Conservation (phyloP, 495 filamentous ascomycete species). For the Neurospora sp. region DNA sequence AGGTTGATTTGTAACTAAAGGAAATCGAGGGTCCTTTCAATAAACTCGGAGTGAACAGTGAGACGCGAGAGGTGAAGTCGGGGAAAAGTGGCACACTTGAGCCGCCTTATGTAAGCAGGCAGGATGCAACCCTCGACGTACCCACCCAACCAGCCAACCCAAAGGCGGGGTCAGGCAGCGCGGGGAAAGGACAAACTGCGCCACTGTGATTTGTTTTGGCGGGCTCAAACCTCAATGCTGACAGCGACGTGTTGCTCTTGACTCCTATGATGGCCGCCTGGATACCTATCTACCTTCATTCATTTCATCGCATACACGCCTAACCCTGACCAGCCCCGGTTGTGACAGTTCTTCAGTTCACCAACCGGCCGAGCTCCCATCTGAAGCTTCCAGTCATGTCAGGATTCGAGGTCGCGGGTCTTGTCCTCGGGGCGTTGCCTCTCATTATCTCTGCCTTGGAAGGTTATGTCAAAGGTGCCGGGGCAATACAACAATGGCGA, state of each 20-base stretch:
- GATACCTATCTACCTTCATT: too few relatives aligned
- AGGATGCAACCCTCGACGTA: neutral
- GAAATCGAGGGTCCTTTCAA: too few relatives aligned
- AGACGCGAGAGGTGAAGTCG: too few relatives aligned
- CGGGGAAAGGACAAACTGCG: neutral
- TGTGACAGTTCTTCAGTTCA: neutral
- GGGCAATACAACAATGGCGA: constrained; percentile 13
- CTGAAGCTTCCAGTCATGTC: constrained; percentile 16
- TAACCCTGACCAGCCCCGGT: neutral
- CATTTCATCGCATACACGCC: neutral
- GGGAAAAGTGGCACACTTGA: neutral
- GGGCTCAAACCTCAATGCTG: neutral
- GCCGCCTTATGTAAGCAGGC: neutral
- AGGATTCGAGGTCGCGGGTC: constrained; percentile 34
- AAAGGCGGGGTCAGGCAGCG: neutral
- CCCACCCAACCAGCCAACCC: neutral
- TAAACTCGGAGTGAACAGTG: too few relatives aligned
- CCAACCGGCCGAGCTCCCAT: neutral
- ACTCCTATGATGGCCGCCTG: neutral
- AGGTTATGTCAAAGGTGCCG: constrained; percentile 23
- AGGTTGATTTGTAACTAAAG: too few relatives aligned
- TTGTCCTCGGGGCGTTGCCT: constrained; percentile 32
- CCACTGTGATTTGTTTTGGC: neutral
- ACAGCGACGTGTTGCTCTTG: neutral
- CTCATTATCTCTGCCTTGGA: constrained; percentile 30